These are phyloP conservation scores for Arthrinium puccinioides DNA, from an alignment of 2,329 filamentous ascomycete genomes.

Conservation along the genomic window DNA sequence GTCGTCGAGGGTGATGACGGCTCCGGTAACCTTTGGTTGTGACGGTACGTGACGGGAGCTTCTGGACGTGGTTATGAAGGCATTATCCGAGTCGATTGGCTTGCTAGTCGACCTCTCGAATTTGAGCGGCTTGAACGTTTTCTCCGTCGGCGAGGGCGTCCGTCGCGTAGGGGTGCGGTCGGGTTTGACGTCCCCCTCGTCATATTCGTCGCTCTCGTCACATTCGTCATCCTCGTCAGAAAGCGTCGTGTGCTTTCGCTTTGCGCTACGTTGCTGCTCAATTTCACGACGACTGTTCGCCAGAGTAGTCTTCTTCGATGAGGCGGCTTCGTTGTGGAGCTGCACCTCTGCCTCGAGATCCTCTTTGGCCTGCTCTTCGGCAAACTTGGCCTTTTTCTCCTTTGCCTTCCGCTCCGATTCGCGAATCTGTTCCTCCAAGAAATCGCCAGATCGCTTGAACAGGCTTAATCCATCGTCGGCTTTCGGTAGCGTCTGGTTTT, in stretches of 20 bases:
- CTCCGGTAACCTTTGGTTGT: slow-evolving; percentile 1
- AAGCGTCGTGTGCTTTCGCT: background rate
- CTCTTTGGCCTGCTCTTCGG: slow-evolving; percentile 7
- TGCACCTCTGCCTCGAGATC: background rate
- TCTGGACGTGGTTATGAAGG: no score
- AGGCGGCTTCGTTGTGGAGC: background rate
- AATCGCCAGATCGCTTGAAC: slow-evolving; percentile 43
- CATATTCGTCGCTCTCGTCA: background rate
- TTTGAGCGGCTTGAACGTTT: no score
- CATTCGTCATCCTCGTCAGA: background rate
- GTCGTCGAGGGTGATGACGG: slow-evolving; percentile 15
- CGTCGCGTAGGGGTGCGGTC: no score
- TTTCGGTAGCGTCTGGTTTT: background rate
- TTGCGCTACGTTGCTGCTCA: background rate
- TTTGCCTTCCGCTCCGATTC: slow-evolving; percentile 11
- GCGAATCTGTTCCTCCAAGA: slow-evolving; percentile 36
- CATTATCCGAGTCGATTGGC: no score
- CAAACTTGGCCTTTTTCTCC: slow-evolving; percentile 14
- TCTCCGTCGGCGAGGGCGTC: no score
- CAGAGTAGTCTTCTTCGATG: no score
- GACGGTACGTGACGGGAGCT: no score
- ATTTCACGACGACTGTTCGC: no score
- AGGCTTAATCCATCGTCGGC: slow-evolving; percentile 35
- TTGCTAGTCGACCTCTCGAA: no score
- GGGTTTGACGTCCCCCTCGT: no score